A percentile compares a stretch with the other conserved stretches of the same genome.
These are phyloP conservation scores for Chrysoporthe puriensis DNA, from an alignment of 2,329 filamentous ascomycete genomes.

Conservation along the genomic window DNA sequence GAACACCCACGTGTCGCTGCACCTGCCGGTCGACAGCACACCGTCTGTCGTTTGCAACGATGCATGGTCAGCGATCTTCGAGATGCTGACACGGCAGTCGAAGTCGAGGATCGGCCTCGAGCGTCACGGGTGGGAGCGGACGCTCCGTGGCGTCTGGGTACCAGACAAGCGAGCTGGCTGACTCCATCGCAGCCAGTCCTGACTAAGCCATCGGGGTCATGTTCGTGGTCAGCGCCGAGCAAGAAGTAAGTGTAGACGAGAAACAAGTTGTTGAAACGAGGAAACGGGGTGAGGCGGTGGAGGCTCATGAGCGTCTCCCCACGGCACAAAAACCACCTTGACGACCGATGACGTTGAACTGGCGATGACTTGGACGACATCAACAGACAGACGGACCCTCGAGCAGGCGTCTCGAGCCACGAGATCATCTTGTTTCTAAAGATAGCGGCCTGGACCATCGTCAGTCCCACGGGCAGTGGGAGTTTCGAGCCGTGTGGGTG, in stretches of 20 bases:
- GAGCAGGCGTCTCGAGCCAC: neutral
- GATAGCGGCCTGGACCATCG: constrained; percentile 16
- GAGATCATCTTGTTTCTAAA: constrained; percentile 9
- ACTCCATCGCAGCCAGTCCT: neutral
- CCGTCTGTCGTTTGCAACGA: constrained; percentile 8
- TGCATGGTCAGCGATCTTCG: neutral
- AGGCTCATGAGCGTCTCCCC: constrained; percentile 14
- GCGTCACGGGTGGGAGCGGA: constrained; percentile 18
- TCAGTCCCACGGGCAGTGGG: constrained; percentile 14
- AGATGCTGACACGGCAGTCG: constrained; percentile 23
- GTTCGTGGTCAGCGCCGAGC: neutral
- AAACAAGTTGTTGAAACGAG: neutral
- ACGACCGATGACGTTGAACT: neutral
- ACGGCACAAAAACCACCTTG: constrained; percentile 3
- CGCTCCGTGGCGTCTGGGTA: constrained; percentile 11
- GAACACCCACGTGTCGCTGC: constrained; percentile 7
- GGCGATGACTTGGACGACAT: constrained; percentile 9
- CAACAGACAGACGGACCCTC: neutral
- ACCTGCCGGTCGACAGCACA: constrained; percentile 8
- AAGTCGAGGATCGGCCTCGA: constrained; percentile 16
- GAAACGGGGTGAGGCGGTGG: neutral
- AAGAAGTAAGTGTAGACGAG: neutral
- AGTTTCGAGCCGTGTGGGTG: constrained; percentile 21
- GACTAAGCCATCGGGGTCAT: neutral
- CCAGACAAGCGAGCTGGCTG: constrained; percentile 10